Evolutionary conservation across 805 yeast species (phyloP).

Genomic region (Phaffomyces opuntiae): DNA sequence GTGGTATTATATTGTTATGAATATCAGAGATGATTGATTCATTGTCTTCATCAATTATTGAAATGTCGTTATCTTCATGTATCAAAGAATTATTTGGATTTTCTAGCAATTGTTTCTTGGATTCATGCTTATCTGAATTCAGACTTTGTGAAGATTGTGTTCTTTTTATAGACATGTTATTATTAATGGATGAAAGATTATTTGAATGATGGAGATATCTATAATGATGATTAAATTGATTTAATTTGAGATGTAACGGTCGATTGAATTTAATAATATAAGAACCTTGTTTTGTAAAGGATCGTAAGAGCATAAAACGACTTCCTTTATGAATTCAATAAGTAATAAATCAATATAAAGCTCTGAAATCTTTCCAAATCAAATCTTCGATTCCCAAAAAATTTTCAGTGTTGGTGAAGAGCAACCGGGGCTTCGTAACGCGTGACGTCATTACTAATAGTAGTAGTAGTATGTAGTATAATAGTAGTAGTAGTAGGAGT

Average conservation of each 20-base stretch:
- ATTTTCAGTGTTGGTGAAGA: not conserved
- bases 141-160: not conserved
- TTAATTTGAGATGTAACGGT: not conserved
- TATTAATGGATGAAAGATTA: not conserved
- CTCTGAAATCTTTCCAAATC: not conserved
- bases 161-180: not conserved
- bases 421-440: too few species aligned
- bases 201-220: not conserved
- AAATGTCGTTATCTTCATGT: conserved; percentile 4
- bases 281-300: not conserved
- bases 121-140: not conserved
- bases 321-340: not conserved
- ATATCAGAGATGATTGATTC: not conserved
- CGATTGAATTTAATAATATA: not conserved
- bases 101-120: not conserved
- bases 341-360: not conserved
- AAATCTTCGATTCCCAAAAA: not conserved
- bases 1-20: not conserved
- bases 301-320: conserved; percentile 1
- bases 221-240: not conserved
- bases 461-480: too few species aligned
- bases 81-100: not conserved
- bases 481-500: too few species aligned
- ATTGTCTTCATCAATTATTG: conserved; percentile 1
- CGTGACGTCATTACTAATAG: too few species aligned